Conservation (phyloP, 139 green algal genomes). For the Dunaliella sp. region DNA sequence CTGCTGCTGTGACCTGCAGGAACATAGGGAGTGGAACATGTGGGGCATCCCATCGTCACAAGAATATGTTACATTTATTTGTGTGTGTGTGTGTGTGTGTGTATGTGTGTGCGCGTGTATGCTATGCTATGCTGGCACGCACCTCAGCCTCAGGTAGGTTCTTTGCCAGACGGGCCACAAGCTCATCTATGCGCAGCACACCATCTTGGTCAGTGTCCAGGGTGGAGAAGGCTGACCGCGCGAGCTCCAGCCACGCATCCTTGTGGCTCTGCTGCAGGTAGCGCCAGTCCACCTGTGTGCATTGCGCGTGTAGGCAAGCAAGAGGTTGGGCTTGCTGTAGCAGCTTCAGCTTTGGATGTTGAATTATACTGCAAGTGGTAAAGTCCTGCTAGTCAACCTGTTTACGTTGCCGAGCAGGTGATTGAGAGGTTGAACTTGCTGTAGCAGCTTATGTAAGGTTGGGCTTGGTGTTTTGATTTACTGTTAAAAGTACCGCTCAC, state of each 20-base stretch:
- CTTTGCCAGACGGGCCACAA: constrained; percentile 28
- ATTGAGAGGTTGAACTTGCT: too few relatives aligned
- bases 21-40: too few relatives aligned
- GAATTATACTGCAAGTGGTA: too few relatives aligned
- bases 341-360: too few relatives aligned
- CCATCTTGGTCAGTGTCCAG: constrained; percentile 44
- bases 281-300: constrained; percentile 56
- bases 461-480: too few relatives aligned
- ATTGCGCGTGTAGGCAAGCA: too few relatives aligned
- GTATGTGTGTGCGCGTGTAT: background rate
- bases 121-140: background rate
- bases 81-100: background rate
- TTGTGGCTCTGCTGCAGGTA: constrained; percentile 50
- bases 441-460: too few relatives aligned
- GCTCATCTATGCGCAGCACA: constrained; percentile 28
- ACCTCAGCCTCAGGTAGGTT: constrained; percentile 44
- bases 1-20: background rate
- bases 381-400: too few relatives aligned
- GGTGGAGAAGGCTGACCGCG: constrained; percentile 26
- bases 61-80: background rate
- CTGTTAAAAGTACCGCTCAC: too few relatives aligned
- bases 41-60: too few relatives aligned
- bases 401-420: too few relatives aligned
- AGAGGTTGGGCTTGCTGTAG: too few relatives aligned
- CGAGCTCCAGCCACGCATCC: constrained; percentile 69